Conservation (phyloP, 352 stramenopile genomes). For the Phytophthora pluvialis region DNA sequence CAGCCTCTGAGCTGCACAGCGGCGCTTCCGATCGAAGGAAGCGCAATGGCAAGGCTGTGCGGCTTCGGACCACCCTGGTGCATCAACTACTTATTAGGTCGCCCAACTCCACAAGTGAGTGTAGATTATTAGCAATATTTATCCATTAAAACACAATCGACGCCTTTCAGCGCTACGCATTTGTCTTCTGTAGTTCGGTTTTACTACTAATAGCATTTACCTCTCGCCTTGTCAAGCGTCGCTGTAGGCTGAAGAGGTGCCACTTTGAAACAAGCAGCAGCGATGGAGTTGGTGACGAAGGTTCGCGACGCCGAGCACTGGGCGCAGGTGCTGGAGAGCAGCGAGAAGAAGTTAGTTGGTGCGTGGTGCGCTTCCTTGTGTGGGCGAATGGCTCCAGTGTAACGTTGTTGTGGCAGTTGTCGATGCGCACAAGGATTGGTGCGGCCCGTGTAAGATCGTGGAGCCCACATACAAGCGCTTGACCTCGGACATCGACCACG, state of each 20-base stretch:
- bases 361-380: slow-evolving; percentile 2
- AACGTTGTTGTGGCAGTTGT: slow-evolving; percentile 46
- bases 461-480: slow-evolving; percentile 79
- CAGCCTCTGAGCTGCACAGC: slow-evolving; percentile 6
- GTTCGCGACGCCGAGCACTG: slow-evolving; percentile 73
- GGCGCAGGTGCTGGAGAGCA: slow-evolving; percentile 50
- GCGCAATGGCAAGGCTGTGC: slow-evolving; percentile 15
- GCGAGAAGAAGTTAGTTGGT: slow-evolving; percentile 75
- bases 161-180: neutral
- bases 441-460: slow-evolving; percentile 77
- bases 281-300: slow-evolving; percentile 59
- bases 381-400: neutral
- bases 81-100: slow-evolving; percentile 35
- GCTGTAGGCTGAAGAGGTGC: slow-evolving; percentile 11
- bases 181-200: neutral
- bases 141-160: slow-evolving; percentile 17
- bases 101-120: slow-evolving; percentile 26
- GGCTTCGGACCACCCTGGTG: slow-evolving; percentile 7
- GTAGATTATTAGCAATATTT: slow-evolving; percentile 39
- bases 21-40: slow-evolving; percentile 45
- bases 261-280: slow-evolving; percentile 1
- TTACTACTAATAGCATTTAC: neutral
- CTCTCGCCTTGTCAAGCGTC: slow-evolving; percentile 13
- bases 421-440: slow-evolving; percentile 77
- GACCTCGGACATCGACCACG: slow-evolving; percentile 57